Evolutionary conservation across 192 early-diverging fungal species (phyloP), one percentile per base, ranked within the genome.

Genomic region (Linnemannia elongata): DNA sequence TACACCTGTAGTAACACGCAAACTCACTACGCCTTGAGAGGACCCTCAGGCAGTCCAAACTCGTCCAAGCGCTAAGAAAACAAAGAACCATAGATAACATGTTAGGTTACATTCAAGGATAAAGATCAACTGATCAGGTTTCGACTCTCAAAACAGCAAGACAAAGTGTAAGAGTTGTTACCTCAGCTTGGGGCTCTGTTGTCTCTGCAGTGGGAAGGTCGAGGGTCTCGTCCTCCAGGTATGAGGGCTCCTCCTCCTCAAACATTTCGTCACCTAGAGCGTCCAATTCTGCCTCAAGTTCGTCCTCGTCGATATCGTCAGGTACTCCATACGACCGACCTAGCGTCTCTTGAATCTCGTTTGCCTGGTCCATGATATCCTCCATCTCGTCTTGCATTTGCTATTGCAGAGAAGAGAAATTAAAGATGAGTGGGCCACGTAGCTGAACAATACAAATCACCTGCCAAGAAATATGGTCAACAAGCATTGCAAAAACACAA

Each of bases 321-420:
- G 98, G 98, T 18, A 99, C 85, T 27, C 94, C 95, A 91, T 99
- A 99, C 30, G 96, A 95, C 68, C 98, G 89, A 20, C 96, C 97
- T 82, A 99, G 90, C 44, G 96, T 91, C 91, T 99, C 98, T 90
- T 99, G 99, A 52, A 99, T 92, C 81, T 99, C 99, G 89, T 97
- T 98, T 15, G 98, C 97, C 85, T 97, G 96, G 72, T 98, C 99
- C 90, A 99, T 87, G 75, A 99, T 90, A 78, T 99, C 99, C 69
- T 98, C 97, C 97, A 99, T 97, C 84, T 99, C 99, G 80, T 99
- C 97, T 93, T 99, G 98, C 80, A 99, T 92, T 88, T 93, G 89
- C 96, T 97, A 75, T 74, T 4, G 17, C 15, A 47, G 13, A 49
- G 72, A 30, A 15, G 39, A 68, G 20, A 42, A 55, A 18, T 57